A percentile compares a stretch with the other conserved stretches of the same genome.
phyloP scores from a whole-genome alignment of 495 filamentous ascomycete species.

The Gamarada debralockiae region DNA sequence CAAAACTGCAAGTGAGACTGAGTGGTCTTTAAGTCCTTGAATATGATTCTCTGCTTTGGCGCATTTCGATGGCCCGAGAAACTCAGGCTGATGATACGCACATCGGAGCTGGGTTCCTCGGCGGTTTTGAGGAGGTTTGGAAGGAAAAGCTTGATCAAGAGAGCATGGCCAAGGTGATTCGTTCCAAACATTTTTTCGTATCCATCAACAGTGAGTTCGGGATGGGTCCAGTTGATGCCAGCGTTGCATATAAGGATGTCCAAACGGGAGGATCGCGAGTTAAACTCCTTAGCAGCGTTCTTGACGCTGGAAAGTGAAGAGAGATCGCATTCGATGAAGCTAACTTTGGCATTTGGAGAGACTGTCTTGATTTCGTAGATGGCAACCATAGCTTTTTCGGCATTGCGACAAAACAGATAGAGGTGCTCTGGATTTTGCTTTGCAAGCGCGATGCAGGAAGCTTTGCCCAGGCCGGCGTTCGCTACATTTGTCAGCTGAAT shows the following conservation, averaged over 20 bases:
- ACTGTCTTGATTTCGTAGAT: slow-evolving; percentile 38
- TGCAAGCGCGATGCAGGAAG: not conserved
- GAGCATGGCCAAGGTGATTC: slow-evolving; percentile 66
- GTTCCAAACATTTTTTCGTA: slow-evolving; percentile 67
- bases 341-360: slow-evolving; percentile 3
- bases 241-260: slow-evolving; percentile 70
- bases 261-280: slow-evolving; percentile 22
- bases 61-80: not conserved
- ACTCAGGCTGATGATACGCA: slow-evolving; percentile 36
- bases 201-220: slow-evolving; percentile 49
- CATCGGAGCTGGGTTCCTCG: slow-evolving; percentile 33
- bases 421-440: slow-evolving; percentile 46
- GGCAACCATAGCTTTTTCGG: slow-evolving; percentile 43
- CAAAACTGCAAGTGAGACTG: slow-evolving; percentile 31
- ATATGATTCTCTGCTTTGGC: slow-evolving; percentile 29
- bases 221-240: slow-evolving; percentile 56
- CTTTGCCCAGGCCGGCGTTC: not conserved
- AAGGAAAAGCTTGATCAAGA: slow-evolving; percentile 63
- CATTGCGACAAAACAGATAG: slow-evolving; percentile 57
- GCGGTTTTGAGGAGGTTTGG: slow-evolving; percentile 44
- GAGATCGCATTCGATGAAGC: slow-evolving; percentile 15
- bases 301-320: slow-evolving; percentile 11
- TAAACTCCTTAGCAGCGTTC: slow-evolving; percentile 2
- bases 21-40: slow-evolving; percentile 34
- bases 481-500: not conserved